Percentiles rank a stretch among this genome's conserved stretches.
Evolutionary conservation across 805 yeast species (phyloP).

Genomic region (Debaryomyces maramus): DNA sequence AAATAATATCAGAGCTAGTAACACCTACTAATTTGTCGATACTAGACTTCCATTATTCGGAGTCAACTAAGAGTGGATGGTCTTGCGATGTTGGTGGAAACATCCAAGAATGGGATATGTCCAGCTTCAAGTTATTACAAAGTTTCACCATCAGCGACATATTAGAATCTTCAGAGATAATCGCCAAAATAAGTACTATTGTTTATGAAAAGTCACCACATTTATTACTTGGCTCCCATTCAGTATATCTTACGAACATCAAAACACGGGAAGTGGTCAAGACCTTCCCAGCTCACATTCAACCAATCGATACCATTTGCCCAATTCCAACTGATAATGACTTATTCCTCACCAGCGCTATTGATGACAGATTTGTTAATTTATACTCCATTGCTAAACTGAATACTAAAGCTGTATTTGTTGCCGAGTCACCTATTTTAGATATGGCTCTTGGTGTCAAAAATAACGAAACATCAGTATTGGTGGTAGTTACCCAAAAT

Average conservation of each 20-base stretch:
- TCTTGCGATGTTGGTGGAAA: slow-evolving; percentile 58
- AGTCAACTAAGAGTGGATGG: slow-evolving; percentile 50
- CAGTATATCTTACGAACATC: slow-evolving; percentile 54
- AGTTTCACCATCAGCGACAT: slow-evolving; percentile 44
- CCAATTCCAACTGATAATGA: slow-evolving; percentile 37
- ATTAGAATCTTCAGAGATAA: slow-evolving; percentile 33
- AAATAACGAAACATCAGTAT: slow-evolving; percentile 30
- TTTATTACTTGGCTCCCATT: slow-evolving; percentile 66
- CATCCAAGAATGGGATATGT: slow-evolving; percentile 62
- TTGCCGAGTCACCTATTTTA: slow-evolving; percentile 63
- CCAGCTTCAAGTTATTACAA: slow-evolving; percentile 40
- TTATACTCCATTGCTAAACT: slow-evolving; percentile 52
- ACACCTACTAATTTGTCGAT: slow-evolving; percentile 48
- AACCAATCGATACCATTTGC: slow-evolving; percentile 56
- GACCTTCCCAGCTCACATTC: slow-evolving; percentile 75
- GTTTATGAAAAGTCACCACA: slow-evolving; percentile 36
- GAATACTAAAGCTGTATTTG: slow-evolving; percentile 57
- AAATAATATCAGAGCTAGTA: slow-evolving; percentile 52
- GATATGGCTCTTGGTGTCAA: slow-evolving; percentile 40
- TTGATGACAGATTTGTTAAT: slow-evolving; percentile 79
- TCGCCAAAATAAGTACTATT: slow-evolving; percentile 32
- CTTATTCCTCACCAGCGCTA: slow-evolving; percentile 67
- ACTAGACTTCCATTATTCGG: slow-evolving; percentile 48
- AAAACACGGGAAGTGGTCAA: slow-evolving; percentile 38
- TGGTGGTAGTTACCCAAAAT: slow-evolving; percentile 67